Base-by-base conservation (phyloP, 768 basidiomycete species). In the Lentinula detonsa region DNA sequence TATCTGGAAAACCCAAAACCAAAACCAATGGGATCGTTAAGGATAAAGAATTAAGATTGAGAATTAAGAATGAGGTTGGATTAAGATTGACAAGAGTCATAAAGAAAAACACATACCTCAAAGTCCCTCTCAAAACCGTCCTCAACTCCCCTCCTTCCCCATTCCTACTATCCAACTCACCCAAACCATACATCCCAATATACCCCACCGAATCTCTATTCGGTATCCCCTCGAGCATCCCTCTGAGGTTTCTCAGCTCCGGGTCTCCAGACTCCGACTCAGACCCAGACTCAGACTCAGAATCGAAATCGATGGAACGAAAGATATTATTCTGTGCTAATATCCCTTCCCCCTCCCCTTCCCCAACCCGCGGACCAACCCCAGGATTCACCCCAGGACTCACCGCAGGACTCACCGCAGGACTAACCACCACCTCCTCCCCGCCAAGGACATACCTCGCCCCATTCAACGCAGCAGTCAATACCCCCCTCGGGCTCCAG, bases 401-500 rank as follows among this genome's bases (percentile, higher is more conserved):
- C 21, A 21, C 21, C 9, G 28, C 53, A n/a, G 33, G 45, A 40
- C 40, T 28, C 60, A 53, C 28, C 10, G 10, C 62, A 58, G 53
- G 43, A 13, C 7, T 5, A 39, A 62, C 52, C 23, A 55, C 6
- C 62, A 79, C n/a, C 64, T 88, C 90, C 73, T 82, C 68, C 5
- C 76, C 76, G 34, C 76, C 65, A 28, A 93, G 74, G 66, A 82
- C 81, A 72, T 85, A 97, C 42, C 68, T 70, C 1, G 95, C 93
- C 0, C 75, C 70, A 64, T 95, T 93, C 60, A 86, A 71, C 0
- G 91, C 90, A 2, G 94, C 95, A 15, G 79, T 82, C 42, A 98
- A 74, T 7, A 96, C 94, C 5, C 93, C 95, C 61, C 86, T 79
- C 0, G 95, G 94, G 53, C 86, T 90, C 95, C 95, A 98, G 65